phyloP scores from a whole-genome alignment of 495 filamentous ascomycete species.

The Lasiosphaeria hispida region DNA sequence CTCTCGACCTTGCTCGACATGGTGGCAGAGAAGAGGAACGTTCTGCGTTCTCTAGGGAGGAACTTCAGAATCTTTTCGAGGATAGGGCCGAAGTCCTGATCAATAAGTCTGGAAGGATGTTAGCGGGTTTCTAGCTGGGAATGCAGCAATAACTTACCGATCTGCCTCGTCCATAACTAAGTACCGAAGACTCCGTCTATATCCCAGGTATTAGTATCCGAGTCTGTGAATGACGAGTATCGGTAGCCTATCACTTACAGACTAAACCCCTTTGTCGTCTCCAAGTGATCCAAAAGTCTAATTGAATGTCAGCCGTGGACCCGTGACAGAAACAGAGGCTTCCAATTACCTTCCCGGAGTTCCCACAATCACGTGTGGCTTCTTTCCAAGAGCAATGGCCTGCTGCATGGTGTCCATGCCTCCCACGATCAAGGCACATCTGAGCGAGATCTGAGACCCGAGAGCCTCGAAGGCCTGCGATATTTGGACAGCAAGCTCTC shows the following conservation, averaged over 20 bases:
- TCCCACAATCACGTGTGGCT: constrained; percentile 83
- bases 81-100: constrained; percentile 90
- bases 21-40: constrained; percentile 92
- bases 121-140: not conserved
- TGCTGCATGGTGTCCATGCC: constrained; percentile 96
- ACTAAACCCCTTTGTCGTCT: constrained; percentile 95
- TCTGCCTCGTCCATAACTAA: constrained; percentile 96
- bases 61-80: constrained; percentile 92
- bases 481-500: constrained; percentile 91
- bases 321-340: not conserved
- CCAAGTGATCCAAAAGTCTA: constrained; percentile 85
- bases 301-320: not conserved
- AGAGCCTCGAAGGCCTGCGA: constrained; percentile 79
- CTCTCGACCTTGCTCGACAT: constrained; percentile 90
- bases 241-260: constrained; percentile 42
- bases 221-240: not conserved
- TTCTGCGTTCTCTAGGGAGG: constrained; percentile 73
- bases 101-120: constrained; percentile 58
- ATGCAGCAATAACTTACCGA: constrained; percentile 20
- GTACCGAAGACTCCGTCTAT: constrained; percentile 61
- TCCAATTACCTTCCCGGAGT: constrained; percentile 61
- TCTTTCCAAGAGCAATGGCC: constrained; percentile 82
- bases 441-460: constrained; percentile 76
- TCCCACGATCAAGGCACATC: constrained; percentile 77
- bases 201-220: not conserved